Evolutionary conservation across 129 eudicot species (phyloP).

Genomic region (Escallonia herrerae): DNA sequence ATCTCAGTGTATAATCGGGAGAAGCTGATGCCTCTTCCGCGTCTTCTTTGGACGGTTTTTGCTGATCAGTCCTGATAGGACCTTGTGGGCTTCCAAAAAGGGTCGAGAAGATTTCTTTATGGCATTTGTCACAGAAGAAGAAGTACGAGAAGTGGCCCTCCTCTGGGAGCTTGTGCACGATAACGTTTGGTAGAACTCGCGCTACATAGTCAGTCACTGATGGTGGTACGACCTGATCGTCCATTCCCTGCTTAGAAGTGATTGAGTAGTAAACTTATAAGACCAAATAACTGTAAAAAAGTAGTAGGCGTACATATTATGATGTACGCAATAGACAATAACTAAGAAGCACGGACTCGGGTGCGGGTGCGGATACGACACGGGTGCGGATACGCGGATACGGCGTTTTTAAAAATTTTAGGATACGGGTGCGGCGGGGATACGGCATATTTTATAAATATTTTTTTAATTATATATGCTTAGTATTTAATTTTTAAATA

Average conservation of each 20-base stretch:
- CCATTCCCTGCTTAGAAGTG: constrained; percentile 57
- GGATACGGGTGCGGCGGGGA: no score
- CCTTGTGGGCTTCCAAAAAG: constrained; percentile 75
- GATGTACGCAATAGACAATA: no score
- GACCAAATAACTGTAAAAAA: no score
- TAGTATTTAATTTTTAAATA: no score
- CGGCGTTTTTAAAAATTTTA: no score
- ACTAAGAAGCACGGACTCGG: no score
- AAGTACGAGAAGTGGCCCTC: constrained; percentile 84
- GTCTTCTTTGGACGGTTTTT: constrained; percentile 14
- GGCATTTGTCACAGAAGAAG: constrained; percentile 70
- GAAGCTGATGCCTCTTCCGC: constrained; percentile 14
- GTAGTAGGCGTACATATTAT: no score
- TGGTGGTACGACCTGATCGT: constrained; percentile 72
- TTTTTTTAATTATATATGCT: no score
- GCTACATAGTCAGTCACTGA: constrained; percentile 54
- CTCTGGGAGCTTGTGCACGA: constrained; percentile 62
- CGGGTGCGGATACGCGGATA: no score
- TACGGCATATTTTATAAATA: no score
- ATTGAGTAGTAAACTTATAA: neutral
- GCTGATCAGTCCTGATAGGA: constrained; percentile 31
- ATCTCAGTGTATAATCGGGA: constrained; percentile 4
- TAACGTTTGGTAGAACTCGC: constrained; percentile 61
- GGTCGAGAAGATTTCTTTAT: constrained; percentile 48
- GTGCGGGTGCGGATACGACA: no score